Evolutionary conservation across 2,329 filamentous ascomycete species (phyloP).

Genomic region (Ophiosphaerella narmari): DNA sequence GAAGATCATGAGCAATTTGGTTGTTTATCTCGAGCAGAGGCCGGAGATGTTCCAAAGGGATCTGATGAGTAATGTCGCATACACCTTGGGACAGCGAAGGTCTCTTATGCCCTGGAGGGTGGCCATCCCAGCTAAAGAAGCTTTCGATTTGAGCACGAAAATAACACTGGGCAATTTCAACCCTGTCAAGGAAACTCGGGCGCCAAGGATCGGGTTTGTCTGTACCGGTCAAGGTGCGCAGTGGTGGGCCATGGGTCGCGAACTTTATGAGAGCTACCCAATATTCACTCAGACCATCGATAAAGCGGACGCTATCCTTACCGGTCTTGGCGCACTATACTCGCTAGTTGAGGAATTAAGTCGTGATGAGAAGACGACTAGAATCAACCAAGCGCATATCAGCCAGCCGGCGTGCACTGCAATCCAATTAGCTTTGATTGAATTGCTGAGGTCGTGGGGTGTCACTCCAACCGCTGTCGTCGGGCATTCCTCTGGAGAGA

Average conservation of each 20-base stretch:
- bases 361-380: slow-evolving; percentile 20
- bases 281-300: slow-evolving; percentile 11
- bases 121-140: slow-evolving; percentile 24
- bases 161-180: no score
- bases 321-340: slow-evolving; percentile 2
- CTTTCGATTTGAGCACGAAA: no score
- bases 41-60: slow-evolving; percentile 32
- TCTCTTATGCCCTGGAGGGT: slow-evolving; percentile 26
- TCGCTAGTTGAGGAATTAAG: slow-evolving; percentile 23
- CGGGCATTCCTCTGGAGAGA: slow-evolving; percentile 39
- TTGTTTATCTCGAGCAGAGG: slow-evolving; percentile 29
- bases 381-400: slow-evolving; percentile 24
- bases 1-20: slow-evolving; percentile 25
- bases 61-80: slow-evolving; percentile 28
- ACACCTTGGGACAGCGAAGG: slow-evolving; percentile 29
- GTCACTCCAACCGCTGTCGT: slow-evolving; percentile 26
- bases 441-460: slow-evolving; percentile 33
- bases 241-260: slow-evolving; percentile 39
- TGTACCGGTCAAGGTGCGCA: slow-evolving; percentile 43
- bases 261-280: slow-evolving; percentile 14
- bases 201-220: slow-evolving; percentile 23
- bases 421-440: slow-evolving; percentile 33
- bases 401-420: slow-evolving; percentile 36
- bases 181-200: slow-evolving; percentile 6
- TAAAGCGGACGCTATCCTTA: slow-evolving; percentile 3